A percentile compares a stretch with the other conserved stretches of the same genome.
Conservation (phyloP, 805 yeast genomes). For the Saccharomycopsis javanensis region DNA sequence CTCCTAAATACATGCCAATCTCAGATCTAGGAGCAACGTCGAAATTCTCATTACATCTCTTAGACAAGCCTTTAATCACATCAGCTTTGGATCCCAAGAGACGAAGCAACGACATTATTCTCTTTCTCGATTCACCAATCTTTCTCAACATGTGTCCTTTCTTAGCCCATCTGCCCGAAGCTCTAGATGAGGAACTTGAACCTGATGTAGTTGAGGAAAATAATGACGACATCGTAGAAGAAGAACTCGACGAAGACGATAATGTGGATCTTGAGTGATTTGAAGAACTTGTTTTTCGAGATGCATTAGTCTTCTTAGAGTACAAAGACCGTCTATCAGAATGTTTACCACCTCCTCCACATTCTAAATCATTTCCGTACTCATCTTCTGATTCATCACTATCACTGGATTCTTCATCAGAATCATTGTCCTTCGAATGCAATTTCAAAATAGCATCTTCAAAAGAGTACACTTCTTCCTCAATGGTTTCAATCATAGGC, state of each 20-base stretch:
- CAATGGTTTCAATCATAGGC: slow-evolving; percentile 90
- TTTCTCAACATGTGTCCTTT: slow-evolving; percentile 93
- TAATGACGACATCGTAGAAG: background rate
- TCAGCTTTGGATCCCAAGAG: slow-evolving; percentile 89
- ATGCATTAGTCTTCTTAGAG: background rate
- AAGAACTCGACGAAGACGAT: background rate
- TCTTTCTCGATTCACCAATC: slow-evolving; percentile 89
- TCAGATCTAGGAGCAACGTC: slow-evolving; percentile 72
- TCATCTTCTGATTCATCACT: slow-evolving; percentile 23
- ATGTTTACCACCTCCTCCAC: background rate
- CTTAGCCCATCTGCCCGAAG: slow-evolving; percentile 66
- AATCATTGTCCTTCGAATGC: slow-evolving; percentile 57
- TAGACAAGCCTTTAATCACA: slow-evolving; percentile 92
- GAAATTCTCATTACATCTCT: slow-evolving; percentile 81
- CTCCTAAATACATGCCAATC: slow-evolving; percentile 90
- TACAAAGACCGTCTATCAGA: slow-evolving; percentile 9
- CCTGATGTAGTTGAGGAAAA: background rate
- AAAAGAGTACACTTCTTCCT: slow-evolving; percentile 87
- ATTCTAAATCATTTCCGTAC: background rate
- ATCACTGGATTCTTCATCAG: slow-evolving; percentile 29
- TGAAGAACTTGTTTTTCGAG: background rate
- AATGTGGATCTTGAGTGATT: background rate
- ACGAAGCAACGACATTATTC: slow-evolving; percentile 84
- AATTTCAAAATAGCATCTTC: slow-evolving; percentile 84
- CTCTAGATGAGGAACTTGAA: slow-evolving; percentile 29